Evolutionary conservation across 352 stramenopile species (phyloP).

Genomic region (Phytophthora ohioensis): DNA sequence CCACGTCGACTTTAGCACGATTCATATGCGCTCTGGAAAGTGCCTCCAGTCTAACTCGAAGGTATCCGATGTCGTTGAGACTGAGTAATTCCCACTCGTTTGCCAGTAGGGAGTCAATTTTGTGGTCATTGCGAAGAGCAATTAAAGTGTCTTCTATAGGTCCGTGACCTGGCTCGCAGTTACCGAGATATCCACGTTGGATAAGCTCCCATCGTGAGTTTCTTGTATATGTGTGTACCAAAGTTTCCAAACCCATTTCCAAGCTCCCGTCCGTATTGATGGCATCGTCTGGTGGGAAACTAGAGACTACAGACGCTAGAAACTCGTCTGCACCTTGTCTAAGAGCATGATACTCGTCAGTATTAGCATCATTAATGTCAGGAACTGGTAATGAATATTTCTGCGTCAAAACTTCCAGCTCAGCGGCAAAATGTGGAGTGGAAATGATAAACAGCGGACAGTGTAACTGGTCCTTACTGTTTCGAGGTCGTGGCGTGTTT

Average conservation of each 20-base stretch:
- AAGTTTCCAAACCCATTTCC: conserved; percentile 24
- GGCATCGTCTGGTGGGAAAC: conserved; percentile 13
- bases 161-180: conserved; percentile 15
- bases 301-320: conserved; percentile 7
- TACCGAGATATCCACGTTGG: conserved; percentile 30
- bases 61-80: conserved; percentile 46
- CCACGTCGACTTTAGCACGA: conserved; percentile 47
- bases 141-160: conserved; percentile 12
- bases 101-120: conserved; percentile 44
- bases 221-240: conserved; percentile 19
- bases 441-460: conserved; percentile 56
- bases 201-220: conserved; percentile 42
- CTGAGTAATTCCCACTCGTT: conserved; percentile 55
- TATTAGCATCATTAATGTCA: conserved; percentile 3
- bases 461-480: conserved; percentile 32
- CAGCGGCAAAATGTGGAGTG: conserved; percentile 36
- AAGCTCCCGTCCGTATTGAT: conserved; percentile 15
- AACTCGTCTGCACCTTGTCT: conserved; percentile 17
- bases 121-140: conserved; percentile 25
- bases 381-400: conserved; percentile 24
- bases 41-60: conserved; percentile 43
- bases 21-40: conserved; percentile 49
- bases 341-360: conserved; percentile 15
- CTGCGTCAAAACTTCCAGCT: conserved; percentile 40
- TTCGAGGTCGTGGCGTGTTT: conserved; percentile 20